Evolutionary conservation across 768 basidiomycete species (phyloP).

Genomic region (Boletus sp.): DNA sequence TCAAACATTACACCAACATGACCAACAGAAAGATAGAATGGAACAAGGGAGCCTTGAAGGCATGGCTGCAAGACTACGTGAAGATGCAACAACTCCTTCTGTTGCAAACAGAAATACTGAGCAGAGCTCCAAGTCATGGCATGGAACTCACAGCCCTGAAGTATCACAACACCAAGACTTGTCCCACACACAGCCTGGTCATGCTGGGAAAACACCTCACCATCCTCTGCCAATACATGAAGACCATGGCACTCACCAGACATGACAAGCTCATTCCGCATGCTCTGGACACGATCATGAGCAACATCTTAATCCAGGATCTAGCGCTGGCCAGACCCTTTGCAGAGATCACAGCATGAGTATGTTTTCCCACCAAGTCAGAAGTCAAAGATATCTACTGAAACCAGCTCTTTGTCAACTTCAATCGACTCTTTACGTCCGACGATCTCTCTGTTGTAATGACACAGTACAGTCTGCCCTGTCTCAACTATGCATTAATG

Average conservation of each 20-base stretch:
- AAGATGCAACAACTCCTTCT: neutral
- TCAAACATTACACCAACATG: neutral
- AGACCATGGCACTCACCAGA: neutral
- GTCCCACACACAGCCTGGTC: neutral
- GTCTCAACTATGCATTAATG: too few relatives aligned
- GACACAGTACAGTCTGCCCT: too few relatives aligned
- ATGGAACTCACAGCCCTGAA: neutral
- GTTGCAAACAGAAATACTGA: neutral
- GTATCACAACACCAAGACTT: too few relatives aligned
- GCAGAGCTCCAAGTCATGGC: neutral
- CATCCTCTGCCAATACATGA: neutral
- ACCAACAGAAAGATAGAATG: neutral
- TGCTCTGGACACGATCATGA: neutral
- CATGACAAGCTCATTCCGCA: constrained; percentile 8
- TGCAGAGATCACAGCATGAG: neutral
- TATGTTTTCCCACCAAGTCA: neutral
- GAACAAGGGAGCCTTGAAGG: neutral
- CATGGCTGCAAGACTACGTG: neutral
- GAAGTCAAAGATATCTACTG: neutral
- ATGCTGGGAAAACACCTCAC: neutral
- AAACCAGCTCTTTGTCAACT: neutral
- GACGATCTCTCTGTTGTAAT: neutral
- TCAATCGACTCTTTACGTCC: neutral
- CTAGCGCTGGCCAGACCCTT: neutral
- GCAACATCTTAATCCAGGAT: neutral